Evolutionary conservation across 805 yeast genomes (phyloP).

Genomic region (Blastobotrys parvus): DNA sequence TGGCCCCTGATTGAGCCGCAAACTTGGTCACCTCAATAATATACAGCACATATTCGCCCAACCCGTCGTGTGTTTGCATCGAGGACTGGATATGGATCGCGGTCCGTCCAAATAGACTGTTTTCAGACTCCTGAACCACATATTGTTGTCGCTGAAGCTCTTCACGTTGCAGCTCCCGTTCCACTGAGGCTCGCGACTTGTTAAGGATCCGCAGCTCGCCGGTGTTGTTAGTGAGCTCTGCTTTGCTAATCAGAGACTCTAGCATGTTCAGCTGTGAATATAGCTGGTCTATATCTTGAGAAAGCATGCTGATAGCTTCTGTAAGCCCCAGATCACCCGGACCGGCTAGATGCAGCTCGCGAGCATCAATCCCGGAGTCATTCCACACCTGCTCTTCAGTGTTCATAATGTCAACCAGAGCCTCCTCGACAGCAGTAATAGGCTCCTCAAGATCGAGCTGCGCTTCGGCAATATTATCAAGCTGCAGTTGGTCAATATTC

Average conservation of each 20-base stretch:
- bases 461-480: neutral
- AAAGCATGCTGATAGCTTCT: constrained; percentile 56
- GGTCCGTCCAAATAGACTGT: constrained; percentile 52
- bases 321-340: constrained; percentile 61
- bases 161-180: constrained; percentile 63
- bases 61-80: constrained; percentile 43
- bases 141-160: constrained; percentile 73
- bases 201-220: constrained; percentile 58
- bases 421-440: constrained; percentile 57
- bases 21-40: constrained; percentile 65
- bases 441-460: constrained; percentile 22
- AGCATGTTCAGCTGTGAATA: constrained; percentile 56
- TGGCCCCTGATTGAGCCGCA: constrained; percentile 31
- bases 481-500: constrained; percentile 6
- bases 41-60: constrained; percentile 59
- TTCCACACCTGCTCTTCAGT: neutral
- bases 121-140: constrained; percentile 74
- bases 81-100: constrained; percentile 34
- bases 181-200: constrained; percentile 59
- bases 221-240: constrained; percentile 72
- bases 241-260: constrained; percentile 63
- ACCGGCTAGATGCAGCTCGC: constrained; percentile 43
- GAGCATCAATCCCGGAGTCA: constrained; percentile 2
- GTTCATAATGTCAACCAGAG: constrained; percentile 45
- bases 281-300: constrained; percentile 48